Evolutionary conservation across 192 early-diverging fungal species (phyloP).

Genomic region (Spizellomyces punctatus): DNA sequence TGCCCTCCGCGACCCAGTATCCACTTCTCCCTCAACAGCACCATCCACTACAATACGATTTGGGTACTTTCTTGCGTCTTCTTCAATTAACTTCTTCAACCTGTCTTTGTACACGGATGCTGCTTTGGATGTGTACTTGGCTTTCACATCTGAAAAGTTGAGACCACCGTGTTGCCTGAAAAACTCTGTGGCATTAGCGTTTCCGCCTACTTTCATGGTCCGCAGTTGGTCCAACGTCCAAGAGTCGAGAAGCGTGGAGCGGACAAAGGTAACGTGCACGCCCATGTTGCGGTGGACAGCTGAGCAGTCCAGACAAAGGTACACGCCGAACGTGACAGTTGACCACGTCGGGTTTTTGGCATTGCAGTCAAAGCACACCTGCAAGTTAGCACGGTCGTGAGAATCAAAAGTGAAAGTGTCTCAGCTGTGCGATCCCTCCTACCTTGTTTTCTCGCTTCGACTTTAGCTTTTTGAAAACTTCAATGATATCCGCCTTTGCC

Average conservation of each 20-base stretch:
- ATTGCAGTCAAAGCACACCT: slow-evolving; percentile 94
- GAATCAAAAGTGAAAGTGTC: not conserved
- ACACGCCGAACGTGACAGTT: slow-evolving; percentile 91
- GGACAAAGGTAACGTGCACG: slow-evolving; percentile 96
- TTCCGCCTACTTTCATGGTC: slow-evolving; percentile 85
- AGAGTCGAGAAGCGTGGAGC: slow-evolving; percentile 86
- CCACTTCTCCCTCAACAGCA: slow-evolving; percentile 28
- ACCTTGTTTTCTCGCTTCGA: slow-evolving; percentile 68
- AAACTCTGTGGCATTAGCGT: slow-evolving; percentile 77
- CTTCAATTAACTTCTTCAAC: slow-evolving; percentile 66
- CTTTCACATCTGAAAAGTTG: slow-evolving; percentile 70
- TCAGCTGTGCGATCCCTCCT: not conserved
- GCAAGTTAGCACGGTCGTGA: not conserved
- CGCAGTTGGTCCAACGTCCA: slow-evolving; percentile 95
- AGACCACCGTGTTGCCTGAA: slow-evolving; percentile 74
- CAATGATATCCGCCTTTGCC: slow-evolving; percentile 59
- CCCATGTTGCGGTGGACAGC: slow-evolving; percentile 95
- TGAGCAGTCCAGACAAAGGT: slow-evolving; percentile 95
- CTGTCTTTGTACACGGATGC: slow-evolving; percentile 84
- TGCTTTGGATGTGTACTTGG: slow-evolving; percentile 76
- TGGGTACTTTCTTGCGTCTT: slow-evolving; percentile 61
- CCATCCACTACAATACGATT: slow-evolving; percentile 47
- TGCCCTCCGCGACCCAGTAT: slow-evolving; percentile 24
- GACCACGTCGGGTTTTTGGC: slow-evolving; percentile 96
- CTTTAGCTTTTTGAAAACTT: slow-evolving; percentile 71